Base-by-base conservation (phyloP, 139 green algal genomes). In the Chlorella sorokiniana region DNA sequence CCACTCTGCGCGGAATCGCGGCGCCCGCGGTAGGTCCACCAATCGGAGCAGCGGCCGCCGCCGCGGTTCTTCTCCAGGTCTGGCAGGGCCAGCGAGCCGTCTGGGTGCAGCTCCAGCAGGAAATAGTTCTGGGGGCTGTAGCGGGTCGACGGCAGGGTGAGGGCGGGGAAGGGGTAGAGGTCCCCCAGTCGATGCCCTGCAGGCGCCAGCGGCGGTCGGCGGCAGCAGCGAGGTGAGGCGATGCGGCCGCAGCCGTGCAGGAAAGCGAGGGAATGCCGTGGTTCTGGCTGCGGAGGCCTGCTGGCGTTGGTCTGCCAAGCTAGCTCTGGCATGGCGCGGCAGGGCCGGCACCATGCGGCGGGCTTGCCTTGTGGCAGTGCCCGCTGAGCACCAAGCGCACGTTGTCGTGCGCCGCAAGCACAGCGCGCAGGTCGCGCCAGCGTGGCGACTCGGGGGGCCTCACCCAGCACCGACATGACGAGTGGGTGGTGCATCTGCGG, bases 1-100 rank as follows among this genome's bases (percentile, higher is more conserved):
- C 18, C 37, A 42, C 38, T 20, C 18, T 10, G 23, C 75, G 18
- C 59, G 22, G 37, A 27, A 41, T 6, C 72, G 59, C 41, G 67
- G 65, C 48, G 23, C 22, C 65, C 78, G 1, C 0, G 14, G 51
- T 83, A 83, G 18, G 7, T 45, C 78, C 78, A 83, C 42, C 44
- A 69, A 37, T 83, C 67, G 35, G 33, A 69, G 78, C 78, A 83
- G 20, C 78, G 78, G 2, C 23, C 45, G 65, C 78, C 78, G 10
- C 78, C 78, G n/a, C 78, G 35, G 78, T 83, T 83, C 78, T 83
- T 83, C 8, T 31, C 51, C 14, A 5, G 7, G 51, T 83, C 78
- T 1, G 14, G 3, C 45, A 27, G 25, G 14, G 10, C 27, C 0
- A 69, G 35, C 27, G 23, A 78, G 67, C 78, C 78, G 27, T 77